A percentile compares a stretch with the other conserved stretches of the same genome.
Conservation (phyloP, 2,329 filamentous ascomycete species). For the Hymenoscyphus repandus region DNA sequence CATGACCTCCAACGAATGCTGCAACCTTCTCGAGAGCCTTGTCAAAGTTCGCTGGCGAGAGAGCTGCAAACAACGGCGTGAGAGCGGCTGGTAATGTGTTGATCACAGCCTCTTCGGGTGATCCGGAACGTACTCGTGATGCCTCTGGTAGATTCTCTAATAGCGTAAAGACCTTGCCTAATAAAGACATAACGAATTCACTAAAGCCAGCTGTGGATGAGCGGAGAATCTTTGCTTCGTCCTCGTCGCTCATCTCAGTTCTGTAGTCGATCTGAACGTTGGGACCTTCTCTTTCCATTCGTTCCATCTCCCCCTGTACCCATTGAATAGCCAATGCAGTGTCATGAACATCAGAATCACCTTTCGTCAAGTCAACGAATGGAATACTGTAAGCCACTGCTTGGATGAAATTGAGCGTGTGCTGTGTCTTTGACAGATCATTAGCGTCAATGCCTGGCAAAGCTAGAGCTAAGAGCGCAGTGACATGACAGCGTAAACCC, state of each 20-base stretch:
- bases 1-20: slow-evolving; percentile 85
- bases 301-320: slow-evolving; percentile 90
- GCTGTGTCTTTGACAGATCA: slow-evolving; percentile 91
- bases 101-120: slow-evolving; percentile 94
- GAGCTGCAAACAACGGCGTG: slow-evolving; percentile 79
- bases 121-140: slow-evolving; percentile 79
- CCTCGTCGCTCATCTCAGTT: slow-evolving; percentile 73
- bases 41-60: slow-evolving; percentile 92
- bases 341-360: slow-evolving; percentile 62
- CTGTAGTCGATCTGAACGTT: slow-evolving; percentile 82
- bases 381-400: slow-evolving; percentile 95
- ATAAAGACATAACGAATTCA: slow-evolving; percentile 84
- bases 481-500: slow-evolving; percentile 95
- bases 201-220: slow-evolving; percentile 93
- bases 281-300: slow-evolving; percentile 84
- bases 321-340: slow-evolving; percentile 80
- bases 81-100: slow-evolving; percentile 91
- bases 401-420: slow-evolving; percentile 92
- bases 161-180: slow-evolving; percentile 92
- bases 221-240: slow-evolving; percentile 80
- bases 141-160: slow-evolving; percentile 93
- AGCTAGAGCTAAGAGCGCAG: slow-evolving; percentile 84
- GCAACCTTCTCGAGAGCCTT: slow-evolving; percentile 87
- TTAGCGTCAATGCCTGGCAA: slow-evolving; percentile 96
- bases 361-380: slow-evolving; percentile 73